These are phyloP conservation scores for Sechiopsis laciniata DNA, from an alignment of 306 rosid genomes.

Conservation along the genomic window DNA sequence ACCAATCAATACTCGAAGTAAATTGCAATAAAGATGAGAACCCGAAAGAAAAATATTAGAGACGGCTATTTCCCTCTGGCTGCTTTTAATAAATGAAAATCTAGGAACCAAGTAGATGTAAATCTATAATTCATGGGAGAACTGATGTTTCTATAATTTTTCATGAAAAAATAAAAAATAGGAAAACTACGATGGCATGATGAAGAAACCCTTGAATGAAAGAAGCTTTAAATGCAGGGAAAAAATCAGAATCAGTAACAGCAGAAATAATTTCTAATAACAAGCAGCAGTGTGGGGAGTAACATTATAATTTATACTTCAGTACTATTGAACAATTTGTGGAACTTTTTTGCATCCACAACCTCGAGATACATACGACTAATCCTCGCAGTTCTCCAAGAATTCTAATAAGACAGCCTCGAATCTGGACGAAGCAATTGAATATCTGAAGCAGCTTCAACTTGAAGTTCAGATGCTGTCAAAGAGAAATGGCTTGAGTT, in stretches of 20 bases:
- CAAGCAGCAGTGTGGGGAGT: neutral
- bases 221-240: neutral
- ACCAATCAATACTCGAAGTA: neutral
- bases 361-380: neutral
- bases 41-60: neutral
- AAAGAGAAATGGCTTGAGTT: slow-evolving; percentile 73
- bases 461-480: slow-evolving; percentile 97
- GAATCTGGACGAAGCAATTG: slow-evolving; percentile 95
- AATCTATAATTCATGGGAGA: neutral
- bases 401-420: slow-evolving; percentile 81
- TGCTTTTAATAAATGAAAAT: slow-evolving; percentile 5
- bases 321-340: neutral
- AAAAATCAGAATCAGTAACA: neutral
- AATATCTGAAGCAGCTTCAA: slow-evolving; percentile 96
- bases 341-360: neutral
- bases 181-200: neutral
- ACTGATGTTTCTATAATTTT: neutral
- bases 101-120: neutral
- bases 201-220: neutral
- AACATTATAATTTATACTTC: neutral
- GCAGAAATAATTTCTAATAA: neutral
- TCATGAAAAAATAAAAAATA: neutral
- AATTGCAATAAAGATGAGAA: neutral
- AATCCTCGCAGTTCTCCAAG: no score
- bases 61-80: neutral